Conservation (phyloP, 2,329 filamentous ascomycete genomes). For the Aspergillus neotritici region DNA sequence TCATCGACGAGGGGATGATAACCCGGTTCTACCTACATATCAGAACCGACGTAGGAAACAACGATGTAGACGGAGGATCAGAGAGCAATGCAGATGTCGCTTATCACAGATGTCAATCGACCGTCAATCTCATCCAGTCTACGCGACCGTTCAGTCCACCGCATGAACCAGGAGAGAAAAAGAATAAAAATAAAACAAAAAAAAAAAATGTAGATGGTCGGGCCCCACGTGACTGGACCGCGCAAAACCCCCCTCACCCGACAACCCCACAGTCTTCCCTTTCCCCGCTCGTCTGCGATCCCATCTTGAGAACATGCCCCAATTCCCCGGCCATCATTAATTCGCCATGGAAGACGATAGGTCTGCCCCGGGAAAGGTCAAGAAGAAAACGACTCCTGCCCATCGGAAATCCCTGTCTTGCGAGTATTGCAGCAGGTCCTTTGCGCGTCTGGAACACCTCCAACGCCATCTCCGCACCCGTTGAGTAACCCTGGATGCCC, state of each 20-base stretch:
- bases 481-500: conserved; percentile 35
- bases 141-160: too few species aligned
- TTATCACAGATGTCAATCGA: too few species aligned
- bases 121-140: too few species aligned
- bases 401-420: conserved; percentile 45
- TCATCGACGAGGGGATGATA: too few species aligned
- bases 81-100: too few species aligned
- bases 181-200: background rate
- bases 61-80: too few species aligned
- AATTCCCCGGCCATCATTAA: conserved; percentile 15
- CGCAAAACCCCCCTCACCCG: conserved; percentile 19
- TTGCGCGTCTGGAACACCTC: conserved; percentile 46
- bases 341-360: conserved; percentile 38
- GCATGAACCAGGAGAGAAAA: too few species aligned
- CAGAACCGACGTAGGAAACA: too few species aligned
- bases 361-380: conserved; percentile 30
- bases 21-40: too few species aligned
- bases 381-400: conserved; percentile 36
- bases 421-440: conserved; percentile 45
- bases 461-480: conserved; percentile 48
- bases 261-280: conserved; percentile 34
- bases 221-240: conserved; percentile 13
- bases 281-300: conserved; percentile 32
- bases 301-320: conserved; percentile 20
- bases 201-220: background rate